These are phyloP conservation scores for Sporothrix curviconia DNA, from an alignment of 2,329 filamentous ascomycete genomes.

Conservation along the genomic window DNA sequence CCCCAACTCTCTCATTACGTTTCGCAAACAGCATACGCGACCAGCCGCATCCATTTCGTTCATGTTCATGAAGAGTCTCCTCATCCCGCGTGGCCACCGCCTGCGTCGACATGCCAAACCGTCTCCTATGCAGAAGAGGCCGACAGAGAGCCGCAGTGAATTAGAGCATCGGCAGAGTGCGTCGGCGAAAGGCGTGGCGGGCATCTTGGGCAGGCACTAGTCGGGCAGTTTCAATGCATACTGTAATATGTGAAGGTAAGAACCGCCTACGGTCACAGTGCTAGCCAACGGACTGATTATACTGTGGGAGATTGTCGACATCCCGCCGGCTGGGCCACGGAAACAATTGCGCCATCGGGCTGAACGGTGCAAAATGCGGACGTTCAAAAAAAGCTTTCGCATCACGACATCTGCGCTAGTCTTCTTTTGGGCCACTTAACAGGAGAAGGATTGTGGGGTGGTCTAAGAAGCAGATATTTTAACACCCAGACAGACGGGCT, in stretches of 20 bases:
- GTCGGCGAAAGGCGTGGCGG: not conserved
- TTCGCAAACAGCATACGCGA: no score
- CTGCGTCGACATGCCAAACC: no score
- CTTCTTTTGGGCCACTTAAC: slow-evolving; percentile 8
- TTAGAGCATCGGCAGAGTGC: no score
- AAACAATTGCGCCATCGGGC: slow-evolving; percentile 21
- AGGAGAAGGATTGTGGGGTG: slow-evolving; percentile 4
- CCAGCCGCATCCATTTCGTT: no score
- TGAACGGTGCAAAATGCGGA: slow-evolving; percentile 2
- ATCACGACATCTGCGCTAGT: slow-evolving; percentile 35
- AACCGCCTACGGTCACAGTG: not conserved
- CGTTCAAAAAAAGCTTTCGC: slow-evolving; percentile 16
- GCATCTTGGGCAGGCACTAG: not conserved
- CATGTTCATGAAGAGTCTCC: no score
- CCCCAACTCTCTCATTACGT: no score
- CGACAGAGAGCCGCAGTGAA: no score
- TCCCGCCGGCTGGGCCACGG: slow-evolving; percentile 9
- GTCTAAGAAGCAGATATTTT: no score
- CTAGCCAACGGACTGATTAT: not conserved
- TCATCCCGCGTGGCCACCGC: no score
- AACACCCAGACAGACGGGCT: no score
- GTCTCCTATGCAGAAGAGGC: no score
- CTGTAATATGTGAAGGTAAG: not conserved
- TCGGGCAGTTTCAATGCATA: not conserved
- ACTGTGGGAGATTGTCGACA: slow-evolving; percentile 23